Base-by-base conservation (phyloP, 257 asterid genomes). In the Nicotiana paniculata region DNA sequence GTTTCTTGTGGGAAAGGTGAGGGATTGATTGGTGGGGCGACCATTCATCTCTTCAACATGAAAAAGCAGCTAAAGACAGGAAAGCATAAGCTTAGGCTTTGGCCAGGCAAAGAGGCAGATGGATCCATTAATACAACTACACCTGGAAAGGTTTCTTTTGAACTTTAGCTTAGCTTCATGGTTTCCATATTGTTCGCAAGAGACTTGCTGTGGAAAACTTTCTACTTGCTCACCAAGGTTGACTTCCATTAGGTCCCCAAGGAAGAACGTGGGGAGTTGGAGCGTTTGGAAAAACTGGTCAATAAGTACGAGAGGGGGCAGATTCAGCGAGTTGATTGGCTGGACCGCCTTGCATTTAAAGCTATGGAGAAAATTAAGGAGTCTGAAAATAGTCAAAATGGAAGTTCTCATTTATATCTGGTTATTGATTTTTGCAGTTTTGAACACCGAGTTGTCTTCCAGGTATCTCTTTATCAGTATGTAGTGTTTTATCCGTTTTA, bases 261-360 rank as follows among this genome's bases (percentile, higher is more conserved):
- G 89, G 97, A 92, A 79, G 98, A 96, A 88, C 93, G 99, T 5
- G 98, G 99, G 85, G 99, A 96, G 81, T 78, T 93, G 86, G 98
- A 96, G 87, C 98, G 97, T n/a, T 81, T 96, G 89, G 97, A 96
- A 84, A 96, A 96, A 90, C 97, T 96, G 85, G 91, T 90, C 9
- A 96, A 93, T 84, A 96, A 94, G 89, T 96, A 94, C 79, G 99
- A 96, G 89, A 90, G 99, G 84, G 99, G 98, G 72, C 98, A 94
- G 87, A 92, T 96, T 85, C 99, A 94, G 85, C 93, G 97, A 85
- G 94, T 96, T 87, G 99, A 96, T 91, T 96, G 99, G 99, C 93
- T 94, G 74, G 99, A 96, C 85, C 90, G 99, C 59, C 97, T 96
- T 70, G 92, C 98, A 46, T 96, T 96, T 86, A 93, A 94, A 88